Percentiles rank a stretch among this genome's conserved stretches.
Conservation (phyloP, 2,329 filamentous ascomycete genomes). For the Calonectria crousiana region DNA sequence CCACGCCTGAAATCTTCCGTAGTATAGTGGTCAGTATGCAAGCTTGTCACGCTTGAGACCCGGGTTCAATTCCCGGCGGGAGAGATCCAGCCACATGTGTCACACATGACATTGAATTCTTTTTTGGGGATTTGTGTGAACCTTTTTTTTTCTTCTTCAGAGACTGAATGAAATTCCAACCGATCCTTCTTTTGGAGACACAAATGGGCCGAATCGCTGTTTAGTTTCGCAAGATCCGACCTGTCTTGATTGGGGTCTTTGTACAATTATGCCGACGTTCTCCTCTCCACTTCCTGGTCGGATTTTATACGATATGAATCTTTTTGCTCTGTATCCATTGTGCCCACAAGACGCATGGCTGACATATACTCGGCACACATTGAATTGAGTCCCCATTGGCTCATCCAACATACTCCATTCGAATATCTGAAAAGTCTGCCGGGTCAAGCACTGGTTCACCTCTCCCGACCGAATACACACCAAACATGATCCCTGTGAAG, state of each 20-base stretch:
- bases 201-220: background rate
- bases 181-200: background rate
- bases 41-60: constrained; percentile 42
- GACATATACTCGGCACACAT: background rate
- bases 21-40: constrained; percentile 41
- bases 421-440: constrained; percentile 31
- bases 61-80: constrained; percentile 43
- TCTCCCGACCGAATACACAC: constrained; percentile 37
- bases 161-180: background rate
- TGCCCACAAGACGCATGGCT: too few species aligned
- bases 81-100: constrained; percentile 40
- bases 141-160: background rate
- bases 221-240: too few species aligned
- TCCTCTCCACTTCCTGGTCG: too few species aligned
- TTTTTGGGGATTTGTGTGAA: constrained; percentile 21
- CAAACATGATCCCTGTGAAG: constrained; percentile 41
- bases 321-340: background rate
- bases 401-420: background rate
- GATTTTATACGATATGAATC: background rate
- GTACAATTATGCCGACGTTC: too few species aligned
- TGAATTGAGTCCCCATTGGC: background rate
- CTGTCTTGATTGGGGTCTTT: too few species aligned
- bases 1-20: constrained; percentile 33
- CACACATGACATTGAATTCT: constrained; percentile 26
- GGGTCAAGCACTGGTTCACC: constrained; percentile 37